Base-by-base conservation (phyloP, 1,139 yeast species). In the Candida anutae region DNA sequence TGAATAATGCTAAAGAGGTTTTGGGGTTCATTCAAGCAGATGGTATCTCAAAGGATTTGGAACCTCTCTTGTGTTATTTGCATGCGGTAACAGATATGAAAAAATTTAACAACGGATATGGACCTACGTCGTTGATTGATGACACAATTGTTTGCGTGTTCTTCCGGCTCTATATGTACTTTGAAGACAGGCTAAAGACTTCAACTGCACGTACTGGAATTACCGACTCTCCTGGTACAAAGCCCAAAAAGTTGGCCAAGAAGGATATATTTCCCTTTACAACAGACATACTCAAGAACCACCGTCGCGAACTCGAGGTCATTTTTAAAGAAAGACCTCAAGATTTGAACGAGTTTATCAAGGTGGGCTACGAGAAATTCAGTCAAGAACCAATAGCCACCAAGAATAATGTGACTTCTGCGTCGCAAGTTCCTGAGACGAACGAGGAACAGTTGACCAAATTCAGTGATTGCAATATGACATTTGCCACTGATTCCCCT, bases 51-150 rank as follows among this genome's bases (percentile, higher is more conserved):
- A 38, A 46, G 9, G 46, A 42, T 5, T 31, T 58, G 21, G 51
- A 57, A 27, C 47, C 60, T 1, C 43, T 53, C 16, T 40, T 74
- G 5, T 62, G 67, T 29, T 54, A 72, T 23, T 48, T 82, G 15
- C 60, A 58, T 37, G 77, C 76, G 20, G 57, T 77, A 2, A 66
- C 69, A 11, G 90, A 80, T 30, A 63, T 82, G 46, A 69, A 84
- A 36, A 72, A 81, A 33, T 61, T 79, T 47, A 84, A 85, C 35
- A 82, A 77, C 45, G 94, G 94, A 0, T 79, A 77, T 48, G 90
- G 88, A 0, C 78, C 94, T 0, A 81, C 94, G 0, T 79, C 90
- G 0, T 58, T 73, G 16, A 70, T 82, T 22, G 95, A 84, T 46
- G 94, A 84, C 40, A 69, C 85, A 0, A 71, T 75, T 35, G 78